Evolutionary conservation across 2,329 filamentous ascomycete genomes (phyloP).

Genomic region (Aspergillus felis): DNA sequence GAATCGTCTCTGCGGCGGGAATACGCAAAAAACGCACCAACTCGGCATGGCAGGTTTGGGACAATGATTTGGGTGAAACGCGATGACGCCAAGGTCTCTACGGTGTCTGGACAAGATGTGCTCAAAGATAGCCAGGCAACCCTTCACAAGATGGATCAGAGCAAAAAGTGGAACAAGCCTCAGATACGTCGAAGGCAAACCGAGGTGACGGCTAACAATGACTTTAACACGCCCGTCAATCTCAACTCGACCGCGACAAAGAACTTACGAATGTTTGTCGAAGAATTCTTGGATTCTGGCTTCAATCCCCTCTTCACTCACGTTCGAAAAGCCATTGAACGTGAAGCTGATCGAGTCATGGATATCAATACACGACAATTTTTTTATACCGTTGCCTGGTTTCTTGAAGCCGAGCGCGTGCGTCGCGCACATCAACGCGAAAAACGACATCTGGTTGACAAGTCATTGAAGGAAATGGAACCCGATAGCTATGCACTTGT

Average conservation of each 20-base stretch:
- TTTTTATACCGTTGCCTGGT: conserved; percentile 92
- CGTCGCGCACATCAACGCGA: conserved; percentile 60
- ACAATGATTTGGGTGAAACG: conserved; percentile 97
- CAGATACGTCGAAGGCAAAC: conserved; percentile 59
- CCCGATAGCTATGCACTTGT: conserved; percentile 79
- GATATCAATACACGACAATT: conserved; percentile 77
- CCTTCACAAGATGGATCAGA: conserved; percentile 83
- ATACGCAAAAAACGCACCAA: conserved; percentile 73
- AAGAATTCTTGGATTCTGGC: conserved; percentile 89
- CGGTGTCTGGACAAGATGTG: conserved; percentile 83
- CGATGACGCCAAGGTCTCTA: conserved; percentile 76
- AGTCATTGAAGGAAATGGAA: conserved; percentile 52
- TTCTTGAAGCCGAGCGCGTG: conserved; percentile 76
- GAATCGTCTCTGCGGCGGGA: conserved; percentile 79
- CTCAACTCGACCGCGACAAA: conserved; percentile 71
- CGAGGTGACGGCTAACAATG: conserved; percentile 57
- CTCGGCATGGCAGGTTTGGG: conserved; percentile 88
- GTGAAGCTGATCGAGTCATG: conserved; percentile 77
- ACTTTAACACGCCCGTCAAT: conserved; percentile 70
- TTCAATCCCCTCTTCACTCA: conserved; percentile 91
- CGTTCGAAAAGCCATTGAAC: conserved; percentile 81
- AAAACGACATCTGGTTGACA: conserved; percentile 47
- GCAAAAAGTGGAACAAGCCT: conserved; percentile 86
- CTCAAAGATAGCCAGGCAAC: conserved; percentile 69
- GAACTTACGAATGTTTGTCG: conserved; percentile 75